Evolutionary conservation across 768 basidiomycete genomes (phyloP).

Genomic region (Pulveroboletus frians): DNA sequence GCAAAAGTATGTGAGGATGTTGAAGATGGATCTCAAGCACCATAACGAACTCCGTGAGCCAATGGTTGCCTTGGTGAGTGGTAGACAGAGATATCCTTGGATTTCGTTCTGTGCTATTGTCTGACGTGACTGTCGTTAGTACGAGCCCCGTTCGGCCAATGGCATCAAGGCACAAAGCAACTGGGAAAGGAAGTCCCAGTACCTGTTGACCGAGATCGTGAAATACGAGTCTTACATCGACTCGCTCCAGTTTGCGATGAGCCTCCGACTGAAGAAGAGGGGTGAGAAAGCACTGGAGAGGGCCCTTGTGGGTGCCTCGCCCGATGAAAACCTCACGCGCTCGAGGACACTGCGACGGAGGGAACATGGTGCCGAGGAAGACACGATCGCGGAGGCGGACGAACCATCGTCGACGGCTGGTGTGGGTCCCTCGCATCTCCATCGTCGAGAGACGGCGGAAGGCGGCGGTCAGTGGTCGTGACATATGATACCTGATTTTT

Average conservation of each 20-base stretch:
- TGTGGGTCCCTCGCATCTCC: slow-evolving; percentile 27
- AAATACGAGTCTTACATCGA: slow-evolving; percentile 97
- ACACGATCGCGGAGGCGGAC: slow-evolving; percentile 45
- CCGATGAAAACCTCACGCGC: slow-evolving; percentile 29
- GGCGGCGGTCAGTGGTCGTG: slow-evolving; percentile 27
- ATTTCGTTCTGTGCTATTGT: background rate
- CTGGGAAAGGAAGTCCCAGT: slow-evolving; percentile 90
- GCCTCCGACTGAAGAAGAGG: slow-evolving; percentile 78
- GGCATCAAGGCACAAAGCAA: slow-evolving; percentile 75
- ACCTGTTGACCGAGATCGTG: slow-evolving; percentile 85
- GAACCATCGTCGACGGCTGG: slow-evolving; percentile 32
- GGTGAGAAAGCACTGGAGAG: slow-evolving; percentile 80
- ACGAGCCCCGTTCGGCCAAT: slow-evolving; percentile 70
- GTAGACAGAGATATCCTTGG: background rate
- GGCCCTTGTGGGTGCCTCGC: slow-evolving; percentile 38
- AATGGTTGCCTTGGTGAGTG: slow-evolving; percentile 68
- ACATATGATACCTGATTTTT: slow-evolving; percentile 18
- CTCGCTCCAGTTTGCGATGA: slow-evolving; percentile 79
- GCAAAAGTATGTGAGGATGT: slow-evolving; percentile 66
- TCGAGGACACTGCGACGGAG: slow-evolving; percentile 36
- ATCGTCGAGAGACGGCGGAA: slow-evolving; percentile 44
- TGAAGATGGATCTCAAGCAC: slow-evolving; percentile 74
- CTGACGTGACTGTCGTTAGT: slow-evolving; percentile 35
- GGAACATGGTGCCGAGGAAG: slow-evolving; percentile 38
- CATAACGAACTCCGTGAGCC: slow-evolving; percentile 83